A percentile compares a stretch with the other conserved stretches of the same genome.
Conservation (phyloP, 2,329 filamentous ascomycete genomes). For the Colletotrichum sansevieriae region DNA sequence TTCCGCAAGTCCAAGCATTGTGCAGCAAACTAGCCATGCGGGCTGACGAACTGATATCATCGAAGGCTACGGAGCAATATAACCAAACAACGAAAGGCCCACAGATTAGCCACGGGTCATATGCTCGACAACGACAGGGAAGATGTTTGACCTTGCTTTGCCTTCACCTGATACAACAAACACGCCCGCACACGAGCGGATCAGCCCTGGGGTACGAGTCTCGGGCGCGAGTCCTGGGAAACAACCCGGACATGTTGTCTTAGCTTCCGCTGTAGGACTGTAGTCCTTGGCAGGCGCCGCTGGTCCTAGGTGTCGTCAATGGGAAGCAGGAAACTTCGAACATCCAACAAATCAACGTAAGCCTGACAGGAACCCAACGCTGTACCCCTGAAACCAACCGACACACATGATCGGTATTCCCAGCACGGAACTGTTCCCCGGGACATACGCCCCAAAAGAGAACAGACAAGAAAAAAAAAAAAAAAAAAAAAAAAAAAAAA, state of each 20-base stretch:
- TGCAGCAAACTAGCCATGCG: not conserved
- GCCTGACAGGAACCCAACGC: not conserved
- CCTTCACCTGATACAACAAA: not conserved
- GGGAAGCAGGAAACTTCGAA: slow-evolving; percentile 6
- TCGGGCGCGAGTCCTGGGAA: slow-evolving; percentile 4
- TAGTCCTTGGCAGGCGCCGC: not conserved
- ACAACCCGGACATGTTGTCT: not conserved
- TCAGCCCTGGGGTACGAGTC: not conserved
- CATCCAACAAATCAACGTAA: not conserved
- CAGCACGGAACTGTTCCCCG: slow-evolving; percentile 12
- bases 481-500: not conserved
- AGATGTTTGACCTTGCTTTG: slow-evolving; percentile 7
- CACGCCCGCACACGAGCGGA: not conserved
- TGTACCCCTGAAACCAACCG: not conserved
- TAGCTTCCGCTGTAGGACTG: not conserved
- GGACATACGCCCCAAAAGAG: not conserved
- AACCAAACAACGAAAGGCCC: not conserved
- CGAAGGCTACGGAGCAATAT: not conserved
- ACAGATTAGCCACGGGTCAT: not conserved
- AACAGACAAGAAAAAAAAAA: not conserved
- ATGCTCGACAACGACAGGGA: not conserved
- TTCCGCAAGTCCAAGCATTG: not conserved
- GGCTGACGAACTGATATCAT: slow-evolving; percentile 6
- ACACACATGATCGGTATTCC: slow-evolving; percentile 13
- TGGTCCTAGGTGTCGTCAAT: not conserved